Percentiles rank a stretch among this genome's conserved stretches.
These are phyloP conservation scores for Apiospora malaysiana DNA, from an alignment of 2,329 filamentous ascomycete species.

Conservation along the genomic window DNA sequence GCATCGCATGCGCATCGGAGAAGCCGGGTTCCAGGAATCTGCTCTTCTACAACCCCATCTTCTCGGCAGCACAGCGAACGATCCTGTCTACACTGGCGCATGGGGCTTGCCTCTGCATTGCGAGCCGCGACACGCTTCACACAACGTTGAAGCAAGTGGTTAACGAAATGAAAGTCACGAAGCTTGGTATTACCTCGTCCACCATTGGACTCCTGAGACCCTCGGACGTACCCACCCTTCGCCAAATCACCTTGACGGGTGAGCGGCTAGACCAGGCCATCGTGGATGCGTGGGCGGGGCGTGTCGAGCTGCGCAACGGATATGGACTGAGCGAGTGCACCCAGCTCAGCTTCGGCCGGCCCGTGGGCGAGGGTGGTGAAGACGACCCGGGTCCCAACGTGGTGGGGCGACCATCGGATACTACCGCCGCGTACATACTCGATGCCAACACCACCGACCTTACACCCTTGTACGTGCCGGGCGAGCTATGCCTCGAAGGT, in stretches of 20 bases:
- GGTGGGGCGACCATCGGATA: constrained; percentile 22
- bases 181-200: constrained; percentile 21
- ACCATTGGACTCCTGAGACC: constrained; percentile 20
- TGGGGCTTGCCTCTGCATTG: constrained; percentile 25
- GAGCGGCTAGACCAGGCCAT: constrained; percentile 21
- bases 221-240: constrained; percentile 12
- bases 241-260: constrained; percentile 22
- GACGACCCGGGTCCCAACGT: constrained; percentile 20
- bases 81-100: constrained; percentile 23
- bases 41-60: constrained; percentile 25
- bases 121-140: constrained; percentile 15
- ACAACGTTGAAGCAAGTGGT: constrained; percentile 14
- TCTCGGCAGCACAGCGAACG: constrained; percentile 24
- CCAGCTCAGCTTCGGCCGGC: constrained; percentile 22
- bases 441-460: constrained; percentile 20
- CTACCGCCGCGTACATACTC: constrained; percentile 22
- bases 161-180: constrained; percentile 22
- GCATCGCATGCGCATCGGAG: constrained; percentile 16
- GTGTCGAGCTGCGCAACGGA: constrained; percentile 22
- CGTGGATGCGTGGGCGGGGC: constrained; percentile 18
- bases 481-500: constrained; percentile 24
- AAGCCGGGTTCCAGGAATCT: constrained; percentile 17
- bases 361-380: constrained; percentile 19
- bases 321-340: constrained; percentile 25
- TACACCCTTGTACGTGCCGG: constrained; percentile 20